Conservation (phyloP, 2,329 filamentous ascomycete genomes). For the Fusarium chuoi region DNA sequence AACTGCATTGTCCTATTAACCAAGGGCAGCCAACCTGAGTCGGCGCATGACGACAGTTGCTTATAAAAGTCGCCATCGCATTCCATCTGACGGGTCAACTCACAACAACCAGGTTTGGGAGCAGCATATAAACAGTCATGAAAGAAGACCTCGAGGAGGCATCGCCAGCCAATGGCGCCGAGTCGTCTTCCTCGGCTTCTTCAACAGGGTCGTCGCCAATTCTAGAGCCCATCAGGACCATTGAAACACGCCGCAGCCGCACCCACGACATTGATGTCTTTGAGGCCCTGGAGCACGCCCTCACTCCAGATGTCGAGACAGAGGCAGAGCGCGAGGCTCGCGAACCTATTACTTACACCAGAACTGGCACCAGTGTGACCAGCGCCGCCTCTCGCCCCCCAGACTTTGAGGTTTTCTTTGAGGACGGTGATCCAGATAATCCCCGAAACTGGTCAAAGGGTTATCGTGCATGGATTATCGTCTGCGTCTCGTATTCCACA, state of each 20-base stretch:
- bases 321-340: slow-evolving; percentile 53
- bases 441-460: slow-evolving; percentile 74
- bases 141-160: slow-evolving; percentile 34
- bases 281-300: slow-evolving; percentile 52
- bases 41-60: slow-evolving; percentile 13
- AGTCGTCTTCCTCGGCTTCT: slow-evolving; percentile 27
- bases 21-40: neutral
- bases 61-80: slow-evolving; percentile 16
- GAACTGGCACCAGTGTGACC: slow-evolving; percentile 55
- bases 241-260: slow-evolving; percentile 35
- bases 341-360: slow-evolving; percentile 58
- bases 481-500: slow-evolving; percentile 58
- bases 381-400: slow-evolving; percentile 59
- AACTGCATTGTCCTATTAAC: neutral
- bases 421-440: slow-evolving; percentile 70
- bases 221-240: slow-evolving; percentile 42
- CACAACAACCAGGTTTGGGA: neutral
- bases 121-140: slow-evolving; percentile 22
- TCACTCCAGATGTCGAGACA: slow-evolving; percentile 51
- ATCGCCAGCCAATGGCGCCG: slow-evolving; percentile 20
- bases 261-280: slow-evolving; percentile 44
- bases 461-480: slow-evolving; percentile 55
- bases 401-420: slow-evolving; percentile 79
- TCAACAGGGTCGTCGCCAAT: slow-evolving; percentile 34
- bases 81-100: neutral